These are phyloP conservation scores for Leishmania mexicana DNA, from an alignment of 208 protist genomes.

Conservation along the genomic window DNA sequence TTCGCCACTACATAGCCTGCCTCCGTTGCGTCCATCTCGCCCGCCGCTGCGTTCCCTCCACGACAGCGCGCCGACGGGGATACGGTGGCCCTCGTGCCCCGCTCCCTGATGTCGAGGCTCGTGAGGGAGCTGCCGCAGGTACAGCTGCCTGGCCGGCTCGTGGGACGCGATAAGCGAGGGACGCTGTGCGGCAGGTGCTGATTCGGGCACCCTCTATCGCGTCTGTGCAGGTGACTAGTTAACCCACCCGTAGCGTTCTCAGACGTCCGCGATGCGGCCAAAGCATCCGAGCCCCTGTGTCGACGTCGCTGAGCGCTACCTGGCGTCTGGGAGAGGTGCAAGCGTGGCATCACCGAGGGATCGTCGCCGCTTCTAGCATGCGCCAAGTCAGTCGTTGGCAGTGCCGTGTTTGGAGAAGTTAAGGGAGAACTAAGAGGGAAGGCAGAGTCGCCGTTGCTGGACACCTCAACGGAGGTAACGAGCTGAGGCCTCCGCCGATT, in stretches of 20 bases:
- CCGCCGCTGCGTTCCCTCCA: neutral
- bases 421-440: neutral
- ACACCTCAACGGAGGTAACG: neutral
- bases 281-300: neutral
- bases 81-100: neutral
- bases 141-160: neutral
- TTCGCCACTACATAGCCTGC: conserved; percentile 10
- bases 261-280: too few species aligned
- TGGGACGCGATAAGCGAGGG: neutral
- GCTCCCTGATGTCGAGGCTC: neutral
- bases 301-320: neutral
- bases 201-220: neutral
- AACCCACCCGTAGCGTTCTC: neutral
- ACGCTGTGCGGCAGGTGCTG: neutral
- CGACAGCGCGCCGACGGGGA: neutral
- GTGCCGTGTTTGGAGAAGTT: neutral
- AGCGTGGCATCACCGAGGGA: neutral
- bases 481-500: neutral
- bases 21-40: neutral
- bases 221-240: neutral
- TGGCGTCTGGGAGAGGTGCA: neutral
- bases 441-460: neutral
- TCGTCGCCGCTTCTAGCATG: neutral
- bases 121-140: conserved; percentile 2
- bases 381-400: neutral